Evolutionary conservation across 2,329 filamentous ascomycete genomes (phyloP), one percentile per base, ranked within the genome.

Genomic region (Aspergillus sp.): DNA sequence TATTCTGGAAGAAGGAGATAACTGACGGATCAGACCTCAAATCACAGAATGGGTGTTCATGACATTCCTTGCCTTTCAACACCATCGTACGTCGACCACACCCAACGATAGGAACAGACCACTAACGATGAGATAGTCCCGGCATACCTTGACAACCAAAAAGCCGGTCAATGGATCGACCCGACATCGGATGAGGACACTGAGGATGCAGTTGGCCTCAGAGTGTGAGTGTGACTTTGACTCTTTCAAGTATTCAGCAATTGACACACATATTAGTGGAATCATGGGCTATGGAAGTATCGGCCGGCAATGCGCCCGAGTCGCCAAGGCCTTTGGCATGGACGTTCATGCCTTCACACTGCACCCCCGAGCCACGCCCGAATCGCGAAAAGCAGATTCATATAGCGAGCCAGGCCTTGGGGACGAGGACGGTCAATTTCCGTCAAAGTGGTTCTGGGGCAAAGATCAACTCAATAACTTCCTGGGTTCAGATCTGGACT

Each of bases 221-320:
- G 42, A 6, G 52, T 50, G 57, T 55, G 21, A 8, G 42, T 50
- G n/a, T 19, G 8, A 11, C 27, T 23, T 11, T 10, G n/a, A 10
- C 30, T n/a, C 15, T 17, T n/a, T 15, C 13, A 5, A 49, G 8
- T 5, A 3, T 11, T 3, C 2, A 15, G 17, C 25, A 6, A 27
- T n/a, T 32, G 13, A 41, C 13, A n/a, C 5, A 44, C 25, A 23
- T 25, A 11, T 10, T 5, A 50, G 44, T 25, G 44, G 36, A 25
- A 17, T 55, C 11, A 44, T 59, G 30, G 52, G 44, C 23, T 59
- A 59, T 17, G 52, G 51, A 2, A 49, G 42, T 44, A 59, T 54
- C 39, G 57, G 44, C 17, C 42, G 36, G 8, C 25, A 55, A 39
- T 55, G 52, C 44, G 36, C 42, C 17, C 17, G 44, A 6, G 36